phyloP scores from a whole-genome alignment of 176 grass and related monocot species.

The Oryza punctata region DNA sequence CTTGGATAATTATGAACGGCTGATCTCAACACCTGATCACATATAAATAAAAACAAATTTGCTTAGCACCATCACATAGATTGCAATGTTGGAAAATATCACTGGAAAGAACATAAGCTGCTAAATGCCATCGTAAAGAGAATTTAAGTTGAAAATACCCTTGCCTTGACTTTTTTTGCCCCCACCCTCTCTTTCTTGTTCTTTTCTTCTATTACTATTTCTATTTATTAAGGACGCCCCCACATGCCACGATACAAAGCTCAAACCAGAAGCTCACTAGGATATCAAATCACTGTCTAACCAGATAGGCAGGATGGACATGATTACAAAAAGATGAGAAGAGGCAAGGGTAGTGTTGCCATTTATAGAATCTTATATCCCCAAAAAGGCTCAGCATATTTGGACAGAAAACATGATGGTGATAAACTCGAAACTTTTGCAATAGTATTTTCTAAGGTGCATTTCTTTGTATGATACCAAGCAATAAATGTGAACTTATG shows the following conservation, averaged over 20 bases:
- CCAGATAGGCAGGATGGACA: neutral
- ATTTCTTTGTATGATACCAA: neutral
- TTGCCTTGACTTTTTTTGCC: neutral
- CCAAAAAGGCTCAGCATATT: neutral
- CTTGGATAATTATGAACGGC: constrained; percentile 82
- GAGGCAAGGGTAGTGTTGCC: neutral
- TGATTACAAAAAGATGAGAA: neutral
- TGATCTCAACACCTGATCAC: constrained; percentile 69
- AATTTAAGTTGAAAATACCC: neutral
- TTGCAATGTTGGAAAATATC: neutral
- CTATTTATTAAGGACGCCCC: neutral
- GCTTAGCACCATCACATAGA: neutral
- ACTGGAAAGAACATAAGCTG: neutral
- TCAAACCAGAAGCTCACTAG: neutral
- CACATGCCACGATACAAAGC: neutral
- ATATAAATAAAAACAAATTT: constrained; percentile 7
- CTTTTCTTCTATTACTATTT: neutral
- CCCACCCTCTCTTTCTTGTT: neutral
- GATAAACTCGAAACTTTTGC: neutral
- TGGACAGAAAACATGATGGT: neutral
- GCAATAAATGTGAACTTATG: constrained; percentile 17
- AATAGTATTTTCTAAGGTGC: neutral
- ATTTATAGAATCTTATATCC: neutral
- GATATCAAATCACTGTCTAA: neutral
- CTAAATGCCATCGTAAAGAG: neutral